Evolutionary conservation across 805 yeast species (phyloP).

Genomic region (Kluyveromyces lactis): DNA sequence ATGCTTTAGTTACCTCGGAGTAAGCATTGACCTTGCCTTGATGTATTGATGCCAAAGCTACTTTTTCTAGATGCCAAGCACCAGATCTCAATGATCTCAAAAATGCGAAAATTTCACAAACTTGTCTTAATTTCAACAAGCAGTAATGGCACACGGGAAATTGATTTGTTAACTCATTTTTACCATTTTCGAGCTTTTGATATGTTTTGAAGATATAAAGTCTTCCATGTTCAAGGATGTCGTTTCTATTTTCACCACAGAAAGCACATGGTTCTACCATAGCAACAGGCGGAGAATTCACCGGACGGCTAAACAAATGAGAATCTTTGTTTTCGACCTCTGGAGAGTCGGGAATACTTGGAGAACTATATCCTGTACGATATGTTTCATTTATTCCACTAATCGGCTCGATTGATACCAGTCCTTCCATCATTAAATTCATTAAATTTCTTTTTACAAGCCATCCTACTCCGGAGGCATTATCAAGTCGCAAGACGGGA

Average conservation of each 20-base stretch:
- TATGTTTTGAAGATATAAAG: slow-evolving; percentile 56
- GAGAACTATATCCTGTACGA: slow-evolving; percentile 29
- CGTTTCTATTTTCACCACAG: slow-evolving; percentile 74
- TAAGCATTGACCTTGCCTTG: slow-evolving; percentile 12
- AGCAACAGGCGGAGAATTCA: slow-evolving; percentile 61
- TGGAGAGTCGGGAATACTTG: slow-evolving; percentile 2
- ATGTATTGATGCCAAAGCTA: slow-evolving; percentile 15
- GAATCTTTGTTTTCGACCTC: slow-evolving; percentile 18
- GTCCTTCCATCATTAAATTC: slow-evolving; percentile 65
- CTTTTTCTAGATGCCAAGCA: slow-evolving; percentile 50
- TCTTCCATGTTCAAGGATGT: slow-evolving; percentile 68
- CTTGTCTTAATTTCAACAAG: slow-evolving; percentile 65
- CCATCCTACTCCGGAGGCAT: slow-evolving; percentile 57
- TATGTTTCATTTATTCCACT: slow-evolving; percentile 74
- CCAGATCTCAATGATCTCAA: slow-evolving; percentile 54
- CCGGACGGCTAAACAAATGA: slow-evolving; percentile 37
- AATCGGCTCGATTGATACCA: slow-evolving; percentile 78
- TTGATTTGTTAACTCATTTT: slow-evolving; percentile 23
- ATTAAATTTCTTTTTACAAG: slow-evolving; percentile 54
- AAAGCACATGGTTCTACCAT: slow-evolving; percentile 67
- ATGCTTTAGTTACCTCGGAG: slow-evolving; percentile 8
- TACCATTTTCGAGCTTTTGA: slow-evolving; percentile 26
- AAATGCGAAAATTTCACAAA: slow-evolving; percentile 76
- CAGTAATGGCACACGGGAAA: slow-evolving; percentile 81
- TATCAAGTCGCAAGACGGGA: slow-evolving; percentile 55